Base-by-base conservation (phyloP, 2,329 filamentous ascomycete species). In the Sporothrix variecibatus region DNA sequence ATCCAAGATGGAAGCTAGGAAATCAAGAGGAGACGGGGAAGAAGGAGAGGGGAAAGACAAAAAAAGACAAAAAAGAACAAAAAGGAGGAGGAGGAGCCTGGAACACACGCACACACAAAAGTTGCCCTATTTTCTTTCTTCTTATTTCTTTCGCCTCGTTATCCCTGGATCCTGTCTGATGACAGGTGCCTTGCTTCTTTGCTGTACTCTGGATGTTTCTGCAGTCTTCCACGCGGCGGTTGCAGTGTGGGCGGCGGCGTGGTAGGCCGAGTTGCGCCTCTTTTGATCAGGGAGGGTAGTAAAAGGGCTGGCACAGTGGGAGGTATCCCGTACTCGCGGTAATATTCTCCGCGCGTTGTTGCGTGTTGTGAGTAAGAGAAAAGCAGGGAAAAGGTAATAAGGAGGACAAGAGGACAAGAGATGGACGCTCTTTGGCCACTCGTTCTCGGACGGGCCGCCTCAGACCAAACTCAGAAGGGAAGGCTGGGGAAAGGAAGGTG, bases 381-480 rank as follows among this genome's bases (percentile, higher is more conserved):
- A 34, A 43, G 40, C 40, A 43, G 40, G 40, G 40, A 43, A 43
- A 43, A 12, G 40, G 40, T 43, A 43, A 43, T 11, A 43, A 43
- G 9, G 6, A 23, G 11, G 8, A 40, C 20, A 23, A 38, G 17
- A 26, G 40, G 38, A 46, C 20, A 26, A 23, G 38, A 28, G 62
- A 12, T 26, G 26, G 62, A 56, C 46, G 71, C 31, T 73, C 49
- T 72, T 51, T 73, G 72, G 72, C 68, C 68, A 71, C 64, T 69
- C 49, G 64, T 46, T 58, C 23, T 73, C 72, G 64, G 72, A 46
- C 72, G 72, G 72, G 72, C 64, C 72, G 64, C 38, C 23, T 34
- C 49, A 51, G 53, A 62, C 72, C 72, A 73, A 31, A 60, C 62
- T 65, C 7, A 49, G 51, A 73, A 53, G 12, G 72, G 64, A 73